Evolutionary conservation across 306 rosid species (phyloP), one percentile per base, ranked within the genome.

Genomic region (Medicago lupulina): DNA sequence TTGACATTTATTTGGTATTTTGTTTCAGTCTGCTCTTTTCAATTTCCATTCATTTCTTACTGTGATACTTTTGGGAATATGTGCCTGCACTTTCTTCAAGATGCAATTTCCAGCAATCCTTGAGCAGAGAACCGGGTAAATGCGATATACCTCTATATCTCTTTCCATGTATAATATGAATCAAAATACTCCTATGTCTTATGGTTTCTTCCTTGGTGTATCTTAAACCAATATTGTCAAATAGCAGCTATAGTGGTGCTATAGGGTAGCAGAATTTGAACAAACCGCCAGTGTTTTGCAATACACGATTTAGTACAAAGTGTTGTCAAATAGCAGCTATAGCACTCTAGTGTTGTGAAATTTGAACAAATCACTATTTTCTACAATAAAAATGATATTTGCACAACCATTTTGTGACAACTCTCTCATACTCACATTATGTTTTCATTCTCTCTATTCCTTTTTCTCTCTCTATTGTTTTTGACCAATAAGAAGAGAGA

Each of bases 91-190:
- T 53, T 85, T 70, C 75, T 59, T 85, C 75, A 85, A 85, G 80
- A 82, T 85, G 86, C 88, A 85, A 73, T 85, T 85, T 79, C 86
- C 88, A 31, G 86, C 86, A 2, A 62, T 85, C 71, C 80, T 85
- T 67, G 88, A 85, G 58, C 84, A 79, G 67, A 79, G 76, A 82
- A 85, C 88, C 8, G 88, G 88, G 88, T 85, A 82, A 78, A 4
- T 28, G 28, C 10, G 34, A 31, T 61, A 31, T 61, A 15, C 9
- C 1, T 47, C 39, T 78, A 18, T 51, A 16, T 76, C 64, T 38
- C 19, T 59, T 51, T 58, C 55, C 36, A 16, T 63, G 16, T 40
- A 36, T 70, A 28, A 17, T 49, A 14, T 39, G 8, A 14, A 50
- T 4, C 50, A 25, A 21, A 25, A 49, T 39, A 40, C 23, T 38